Base-by-base conservation (phyloP, 2,329 filamentous ascomycete genomes). In the Calonectria henricotiae region DNA sequence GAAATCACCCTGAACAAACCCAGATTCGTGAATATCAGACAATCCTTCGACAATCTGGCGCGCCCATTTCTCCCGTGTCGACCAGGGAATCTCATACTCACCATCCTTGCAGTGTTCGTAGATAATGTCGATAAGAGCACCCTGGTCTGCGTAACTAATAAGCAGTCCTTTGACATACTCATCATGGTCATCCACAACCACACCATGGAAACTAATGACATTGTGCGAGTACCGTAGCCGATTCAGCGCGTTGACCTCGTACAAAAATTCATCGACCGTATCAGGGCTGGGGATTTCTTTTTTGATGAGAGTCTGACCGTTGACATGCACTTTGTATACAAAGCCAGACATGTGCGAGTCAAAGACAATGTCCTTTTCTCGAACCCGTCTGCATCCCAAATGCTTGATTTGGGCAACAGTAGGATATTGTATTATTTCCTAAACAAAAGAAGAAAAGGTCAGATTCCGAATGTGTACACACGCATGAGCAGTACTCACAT, bases 241-340 rank as follows among this genome's bases (percentile, higher is more conserved):
- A 80, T 93, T 92, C n/a, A 99, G 89, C 4, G 96, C 96, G 80
- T 98, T 98, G 80, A 98, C 93, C 83, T 99, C 96, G 81, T 99
- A 99, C 2, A 98, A 86, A 78, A 99, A 99, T 80, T 98, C 96
- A 72, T 98, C 96, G 23, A 98, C 92, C 0, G 94, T 96, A 77
- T 98, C 96, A 2, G 95, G 96, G 1, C 96, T 95, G 0, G 96
- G 96, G 17, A 99, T 98, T 79, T 99, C 96, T 81, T 99, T 99
- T 82, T 98, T 98, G 83, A 99, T 98, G 77, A 95, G 92, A 1
- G 90, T 85, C 68, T 88, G 85, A 11, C 89, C 91, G 68, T 89
- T 86, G 41, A 95, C 89, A 15, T 85, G 88, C 67, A 99, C 94
- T 80, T 97, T 97, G 87, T 98, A 99, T 20, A 98, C 96, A 80